These are phyloP conservation scores for Mycena capillaripes DNA, from an alignment of 768 basidiomycete species.

Conservation along the genomic window DNA sequence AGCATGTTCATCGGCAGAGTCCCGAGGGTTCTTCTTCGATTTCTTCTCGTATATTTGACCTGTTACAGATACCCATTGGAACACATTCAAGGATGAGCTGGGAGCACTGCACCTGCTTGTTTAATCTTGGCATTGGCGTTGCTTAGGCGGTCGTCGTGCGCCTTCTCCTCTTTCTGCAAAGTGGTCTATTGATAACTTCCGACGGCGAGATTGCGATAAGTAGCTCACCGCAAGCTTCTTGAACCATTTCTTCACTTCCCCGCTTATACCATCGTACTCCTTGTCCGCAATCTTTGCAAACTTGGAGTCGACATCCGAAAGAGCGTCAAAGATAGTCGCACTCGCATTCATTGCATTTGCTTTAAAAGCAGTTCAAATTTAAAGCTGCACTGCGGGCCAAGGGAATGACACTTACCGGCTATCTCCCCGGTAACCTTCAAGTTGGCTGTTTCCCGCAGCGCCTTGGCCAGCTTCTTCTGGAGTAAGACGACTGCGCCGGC, in stretches of 20 bases:
- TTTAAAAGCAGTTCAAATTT: constrained; percentile 45
- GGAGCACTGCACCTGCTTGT: constrained; percentile 68
- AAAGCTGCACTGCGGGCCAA: background rate
- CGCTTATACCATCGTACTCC: constrained; percentile 74
- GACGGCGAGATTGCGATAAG: constrained; percentile 6
- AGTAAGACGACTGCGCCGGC: constrained; percentile 69
- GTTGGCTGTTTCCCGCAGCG: constrained; percentile 74
- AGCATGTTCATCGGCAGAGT: constrained; percentile 81
- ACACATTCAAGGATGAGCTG: background rate
- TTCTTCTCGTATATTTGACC: constrained; percentile 86
- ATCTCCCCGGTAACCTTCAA: constrained; percentile 72
- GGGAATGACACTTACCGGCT: constrained; percentile 62
- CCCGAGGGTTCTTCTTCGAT: constrained; percentile 77
- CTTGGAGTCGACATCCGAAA: constrained; percentile 80
- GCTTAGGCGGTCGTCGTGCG: constrained; percentile 79
- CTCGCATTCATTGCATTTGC: constrained; percentile 78
- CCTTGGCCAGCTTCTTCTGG: constrained; percentile 84
- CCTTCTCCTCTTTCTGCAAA: constrained; percentile 85
- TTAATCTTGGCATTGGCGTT: constrained; percentile 81
- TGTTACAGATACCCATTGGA: constrained; percentile 42
- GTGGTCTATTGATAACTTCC: background rate
- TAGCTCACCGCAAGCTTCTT: constrained; percentile 81
- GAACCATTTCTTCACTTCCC: constrained; percentile 88
- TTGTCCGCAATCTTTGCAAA: constrained; percentile 82
- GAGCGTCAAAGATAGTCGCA: constrained; percentile 76